Evolutionary conservation across 2,329 filamentous ascomycete genomes (phyloP).

Genomic region (Achaetomium macrosporum): DNA sequence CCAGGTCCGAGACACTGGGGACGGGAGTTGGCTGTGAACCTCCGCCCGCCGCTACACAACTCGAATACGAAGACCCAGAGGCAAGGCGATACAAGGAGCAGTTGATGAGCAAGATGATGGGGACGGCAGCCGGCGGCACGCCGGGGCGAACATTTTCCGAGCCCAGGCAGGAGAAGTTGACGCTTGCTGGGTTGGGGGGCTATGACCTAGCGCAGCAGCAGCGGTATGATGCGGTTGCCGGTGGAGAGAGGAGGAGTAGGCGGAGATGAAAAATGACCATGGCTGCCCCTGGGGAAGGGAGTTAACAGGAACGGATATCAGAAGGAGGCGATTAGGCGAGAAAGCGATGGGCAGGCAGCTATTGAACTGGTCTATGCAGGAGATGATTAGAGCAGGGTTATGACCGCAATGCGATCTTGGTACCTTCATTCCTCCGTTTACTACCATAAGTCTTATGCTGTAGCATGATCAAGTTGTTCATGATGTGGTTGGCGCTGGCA

Average conservation of each 20-base stretch:
- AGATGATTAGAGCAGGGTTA: conserved; percentile 1
- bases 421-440: conserved; percentile 3
- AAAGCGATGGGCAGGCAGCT: background rate
- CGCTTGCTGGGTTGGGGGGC: conserved; percentile 14
- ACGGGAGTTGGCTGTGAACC: conserved; percentile 11
- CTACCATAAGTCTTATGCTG: too few species aligned
- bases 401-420: conserved; percentile 6
- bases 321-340: too few species aligned
- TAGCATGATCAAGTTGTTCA: background rate
- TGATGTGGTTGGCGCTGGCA: background rate
- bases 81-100: conserved; percentile 39
- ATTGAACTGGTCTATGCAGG: background rate
- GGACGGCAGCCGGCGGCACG: background rate
- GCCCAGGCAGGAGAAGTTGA: conserved; percentile 11
- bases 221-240: background rate
- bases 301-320: background rate
- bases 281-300: background rate
- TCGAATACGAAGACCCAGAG: conserved; percentile 48
- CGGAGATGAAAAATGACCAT: background rate
- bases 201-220: conserved; percentile 4
- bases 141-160: background rate
- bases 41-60: conserved; percentile 43
- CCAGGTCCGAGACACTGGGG: conserved; percentile 8
- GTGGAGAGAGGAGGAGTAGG: conserved; percentile 11
- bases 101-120: conserved; percentile 41